Evolutionary conservation across 2,329 filamentous ascomycete genomes (phyloP).

Genomic region (Phialophora chinensis): DNA sequence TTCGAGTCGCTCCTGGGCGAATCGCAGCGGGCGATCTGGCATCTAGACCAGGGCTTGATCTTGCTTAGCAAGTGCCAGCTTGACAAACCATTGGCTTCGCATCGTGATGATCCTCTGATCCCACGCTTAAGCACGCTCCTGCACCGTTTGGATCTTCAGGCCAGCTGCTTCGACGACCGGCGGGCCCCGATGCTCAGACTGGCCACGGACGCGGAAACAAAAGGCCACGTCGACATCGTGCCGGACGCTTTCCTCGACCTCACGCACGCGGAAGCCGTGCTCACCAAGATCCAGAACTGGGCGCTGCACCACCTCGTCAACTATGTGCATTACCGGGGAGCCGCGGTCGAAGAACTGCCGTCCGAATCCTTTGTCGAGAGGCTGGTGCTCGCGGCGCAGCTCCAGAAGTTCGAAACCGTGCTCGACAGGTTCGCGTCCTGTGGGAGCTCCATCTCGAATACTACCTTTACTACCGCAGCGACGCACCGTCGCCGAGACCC

Average conservation of each 20-base stretch:
- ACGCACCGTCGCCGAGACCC: background rate
- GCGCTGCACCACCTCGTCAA: constrained; percentile 35
- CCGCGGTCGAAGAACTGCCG: constrained; percentile 20
- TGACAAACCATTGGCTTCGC: constrained; percentile 3
- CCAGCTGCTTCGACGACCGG: constrained; percentile 34
- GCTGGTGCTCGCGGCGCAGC: background rate
- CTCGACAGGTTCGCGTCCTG: constrained; percentile 3
- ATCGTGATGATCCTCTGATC: constrained; percentile 27
- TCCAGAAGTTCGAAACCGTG: constrained; percentile 6
- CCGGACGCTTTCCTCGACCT: constrained; percentile 19
- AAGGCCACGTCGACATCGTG: constrained; percentile 16
- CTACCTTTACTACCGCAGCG: background rate
- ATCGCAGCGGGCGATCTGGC: constrained; percentile 37
- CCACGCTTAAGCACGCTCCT: constrained; percentile 25
- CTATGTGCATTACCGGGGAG: constrained; percentile 26
- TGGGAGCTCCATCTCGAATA: constrained; percentile 2
- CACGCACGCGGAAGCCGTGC: constrained; percentile 29
- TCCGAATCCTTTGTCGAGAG: constrained; percentile 8
- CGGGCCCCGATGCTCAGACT: constrained; percentile 32
- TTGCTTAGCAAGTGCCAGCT: constrained; percentile 35
- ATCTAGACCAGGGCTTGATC: constrained; percentile 39
- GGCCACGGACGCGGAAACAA: constrained; percentile 15
- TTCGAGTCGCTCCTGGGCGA: constrained; percentile 41
- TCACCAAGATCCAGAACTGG: constrained; percentile 40
- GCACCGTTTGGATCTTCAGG: constrained; percentile 39